Evolutionary conservation across 2,329 filamentous ascomycete genomes (phyloP), one percentile per base, ranked within the genome.

Genomic region (Penicillium sp.): DNA sequence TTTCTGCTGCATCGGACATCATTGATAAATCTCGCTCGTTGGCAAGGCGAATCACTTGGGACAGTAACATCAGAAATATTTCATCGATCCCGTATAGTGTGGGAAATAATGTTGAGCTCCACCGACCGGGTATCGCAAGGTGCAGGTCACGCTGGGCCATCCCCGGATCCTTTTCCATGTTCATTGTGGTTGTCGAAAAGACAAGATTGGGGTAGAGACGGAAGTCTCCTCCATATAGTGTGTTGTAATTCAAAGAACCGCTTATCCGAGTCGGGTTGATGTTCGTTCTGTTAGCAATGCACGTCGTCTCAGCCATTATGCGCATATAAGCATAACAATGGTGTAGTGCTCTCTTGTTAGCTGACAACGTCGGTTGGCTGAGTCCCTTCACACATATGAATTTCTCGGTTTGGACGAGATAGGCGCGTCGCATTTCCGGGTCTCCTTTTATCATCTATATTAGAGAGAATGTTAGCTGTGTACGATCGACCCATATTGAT

Each of bases 271-370:
- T 16, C 5, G 48, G 12, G 5, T 28, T 19, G 6, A 17, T 12
- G 17, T n/a, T 56, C 19, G 50, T 11, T 4, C 28, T 45, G 10
- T 51, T 53, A 11, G 45, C 30, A 38, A 61, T 51, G 30, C 53
- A 54, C n/a, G 56, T 63, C 10, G 61, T 63, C 25, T 63, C 60
- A 2, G 61, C 58, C 54, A 62, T 62, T 16, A 63, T 62, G n/a
- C 61, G 58, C 58, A 63, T 63, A 17, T 57, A 63, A 5, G 60
- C 58, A 31, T 63, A 63, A 44, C 58, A 61, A 35, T 62, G 61
- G 25, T 63, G 61, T 9, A 63, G 14, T 6, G 59, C 48, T 26
- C 61, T 55, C 33, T 56, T 58, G 19, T 63, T 63, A 4, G 55
- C 28, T 4, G 61, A 60, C 1, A 63, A 28, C 6, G 19, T 56